Base-by-base conservation (phyloP, 768 basidiomycete species). In the Phlebiopsis gigantea region DNA sequence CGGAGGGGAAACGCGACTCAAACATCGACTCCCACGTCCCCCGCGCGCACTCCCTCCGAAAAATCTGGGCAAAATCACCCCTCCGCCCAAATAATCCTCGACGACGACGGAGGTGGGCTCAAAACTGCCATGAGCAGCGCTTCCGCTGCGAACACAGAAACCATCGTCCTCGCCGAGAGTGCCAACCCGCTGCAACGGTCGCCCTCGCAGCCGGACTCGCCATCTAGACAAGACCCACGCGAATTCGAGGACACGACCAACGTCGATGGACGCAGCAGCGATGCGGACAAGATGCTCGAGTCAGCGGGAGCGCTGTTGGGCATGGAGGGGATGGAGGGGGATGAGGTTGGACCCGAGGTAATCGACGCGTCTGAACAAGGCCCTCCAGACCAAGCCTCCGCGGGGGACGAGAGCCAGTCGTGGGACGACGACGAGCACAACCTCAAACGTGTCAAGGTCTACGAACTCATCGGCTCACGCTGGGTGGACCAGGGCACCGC, bases 401-500 rank as follows among this genome's bases (percentile, higher is more conserved):
- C 28, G 42, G 55, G 45, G 41, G 85, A 87, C 62, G 86, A 86
- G 54, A 69, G 75, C 25, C 80, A 80, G 64, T 84, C 84, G 45
- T 87, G 79, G 59, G 87, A 88, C 57, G 74, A 77, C 51, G 84
- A 87, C 26, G 69, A 67, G 64, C 81, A 85, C 65, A 88, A 89
- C 63, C 73, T 88, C 67, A 90, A 90, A 77, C 89, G 89, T 81
- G 88, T 91, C 74, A 91, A 99, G 88, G 96, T 99, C 25, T 98
- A 99, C 72, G 88, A 95, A 71, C 86, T 99, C 58, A 82, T 93
- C 53, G 92, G 88, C 57, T 81, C 88, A 61, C 83, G 86, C 56
- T 99, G 97, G 97, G 80, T 87, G 55, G 97, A 99, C 77, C 86
- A 93, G 68, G 97, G 97, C 46, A 99, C 97, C 17, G 97, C 97